phyloP scores from a whole-genome alignment of 768 basidiomycete species.

The Lactarius hatsudake region DNA sequence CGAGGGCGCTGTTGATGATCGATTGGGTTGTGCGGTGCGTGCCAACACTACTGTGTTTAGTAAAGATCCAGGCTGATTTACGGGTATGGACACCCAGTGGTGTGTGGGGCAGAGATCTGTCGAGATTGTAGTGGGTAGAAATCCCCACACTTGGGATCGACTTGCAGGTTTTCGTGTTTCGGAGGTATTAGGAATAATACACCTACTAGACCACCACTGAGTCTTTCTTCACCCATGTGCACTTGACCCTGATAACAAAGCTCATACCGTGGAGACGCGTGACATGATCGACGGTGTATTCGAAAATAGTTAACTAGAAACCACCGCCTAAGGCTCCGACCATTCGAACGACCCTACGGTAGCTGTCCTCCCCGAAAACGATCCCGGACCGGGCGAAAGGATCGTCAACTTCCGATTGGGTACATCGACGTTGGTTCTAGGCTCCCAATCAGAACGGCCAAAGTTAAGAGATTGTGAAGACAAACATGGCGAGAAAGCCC shows the following conservation, averaged over 20 bases:
- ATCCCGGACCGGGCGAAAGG: slow-evolving; percentile 79
- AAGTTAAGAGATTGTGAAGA: slow-evolving; percentile 24
- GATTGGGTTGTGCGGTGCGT: slow-evolving; percentile 84
- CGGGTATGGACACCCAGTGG: slow-evolving; percentile 26
- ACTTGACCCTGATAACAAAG: background rate
- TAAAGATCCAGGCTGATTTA: background rate
- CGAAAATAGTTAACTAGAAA: background rate
- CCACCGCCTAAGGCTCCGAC: slow-evolving; percentile 54
- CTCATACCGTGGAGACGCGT: background rate
- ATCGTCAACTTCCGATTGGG: slow-evolving; percentile 80
- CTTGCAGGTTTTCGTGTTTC: background rate
- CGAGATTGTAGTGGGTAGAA: slow-evolving; percentile 24
- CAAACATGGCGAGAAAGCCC: slow-evolving; percentile 87
- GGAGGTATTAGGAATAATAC: background rate
- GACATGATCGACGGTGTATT: background rate
- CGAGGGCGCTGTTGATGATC: slow-evolving; percentile 89
- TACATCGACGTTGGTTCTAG: slow-evolving; percentile 74
- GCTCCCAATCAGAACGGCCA: slow-evolving; percentile 9
- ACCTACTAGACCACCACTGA: background rate
- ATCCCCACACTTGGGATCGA: background rate
- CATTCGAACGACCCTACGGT: slow-evolving; percentile 85
- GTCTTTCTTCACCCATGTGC: background rate
- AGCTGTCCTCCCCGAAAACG: slow-evolving; percentile 70
- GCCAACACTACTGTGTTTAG: background rate
- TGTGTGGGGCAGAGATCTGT: slow-evolving; percentile 33